Evolutionary conservation across 305 asterid species (phyloP).

Genomic region (Fraxinus ornus): DNA sequence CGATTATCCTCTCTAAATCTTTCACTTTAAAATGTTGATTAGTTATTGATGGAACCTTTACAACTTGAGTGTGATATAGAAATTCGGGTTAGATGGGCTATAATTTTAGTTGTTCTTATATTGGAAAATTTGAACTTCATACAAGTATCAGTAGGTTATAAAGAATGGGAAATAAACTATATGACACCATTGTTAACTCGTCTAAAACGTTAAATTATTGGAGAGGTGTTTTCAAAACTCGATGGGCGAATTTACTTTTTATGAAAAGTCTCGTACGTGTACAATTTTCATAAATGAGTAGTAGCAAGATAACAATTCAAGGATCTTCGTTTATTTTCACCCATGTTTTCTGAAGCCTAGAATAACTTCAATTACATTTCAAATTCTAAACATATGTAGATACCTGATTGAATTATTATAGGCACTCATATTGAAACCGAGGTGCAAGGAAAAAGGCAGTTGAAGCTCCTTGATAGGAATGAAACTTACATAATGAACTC

Average conservation of each 20-base stretch:
- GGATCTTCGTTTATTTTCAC: neutral
- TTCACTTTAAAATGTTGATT: neutral
- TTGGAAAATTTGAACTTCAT: neutral
- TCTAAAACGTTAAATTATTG: neutral
- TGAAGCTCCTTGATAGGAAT: constrained; percentile 50
- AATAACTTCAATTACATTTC: neutral
- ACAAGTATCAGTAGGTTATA: neutral
- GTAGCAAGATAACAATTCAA: neutral
- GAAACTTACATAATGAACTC: constrained; percentile 74
- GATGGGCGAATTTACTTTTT: neutral
- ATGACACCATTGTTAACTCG: neutral
- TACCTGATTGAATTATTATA: constrained; percentile 14
- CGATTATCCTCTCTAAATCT: neutral
- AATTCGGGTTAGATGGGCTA: neutral
- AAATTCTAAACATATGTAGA: neutral
- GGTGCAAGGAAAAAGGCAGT: constrained; percentile 54
- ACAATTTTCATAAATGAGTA: neutral
- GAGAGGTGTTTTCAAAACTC: neutral
- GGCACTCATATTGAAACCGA: constrained; percentile 71
- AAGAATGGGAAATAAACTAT: neutral
- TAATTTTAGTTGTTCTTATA: neutral
- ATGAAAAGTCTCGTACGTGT: neutral
- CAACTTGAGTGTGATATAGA: neutral
- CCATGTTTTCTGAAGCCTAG: neutral
- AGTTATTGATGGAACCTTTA: neutral